phyloP scores from a whole-genome alignment of 2,329 filamentous ascomycete species.

The Fusarium duplospermum region DNA sequence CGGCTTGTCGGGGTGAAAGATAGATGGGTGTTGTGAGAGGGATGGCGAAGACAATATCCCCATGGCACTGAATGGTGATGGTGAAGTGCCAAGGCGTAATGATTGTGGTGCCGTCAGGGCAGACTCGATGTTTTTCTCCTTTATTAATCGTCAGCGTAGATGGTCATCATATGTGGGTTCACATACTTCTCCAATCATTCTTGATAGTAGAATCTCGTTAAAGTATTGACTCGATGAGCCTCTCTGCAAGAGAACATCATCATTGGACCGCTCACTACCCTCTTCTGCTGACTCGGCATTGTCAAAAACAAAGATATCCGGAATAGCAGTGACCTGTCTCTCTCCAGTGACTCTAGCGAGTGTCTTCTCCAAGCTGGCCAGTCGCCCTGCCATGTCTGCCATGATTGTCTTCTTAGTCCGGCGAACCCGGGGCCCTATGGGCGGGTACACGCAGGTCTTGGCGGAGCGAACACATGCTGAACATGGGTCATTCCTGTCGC shows the following conservation, averaged over 20 bases:
- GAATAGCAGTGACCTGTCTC: neutral
- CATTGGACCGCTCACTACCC: neutral
- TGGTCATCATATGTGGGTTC: rapidly evolving
- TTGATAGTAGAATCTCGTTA: neutral
- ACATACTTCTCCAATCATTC: neutral
- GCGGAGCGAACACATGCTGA: neutral
- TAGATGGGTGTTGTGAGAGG: neutral
- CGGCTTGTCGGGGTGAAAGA: neutral
- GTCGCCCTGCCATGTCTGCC: neutral
- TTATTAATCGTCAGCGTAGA: neutral
- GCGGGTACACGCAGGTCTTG: neutral
- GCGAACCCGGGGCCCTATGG: neutral
- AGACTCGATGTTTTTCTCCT: neutral
- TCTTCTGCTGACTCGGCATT: neutral
- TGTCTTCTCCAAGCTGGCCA: neutral
- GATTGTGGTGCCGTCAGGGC: neutral
- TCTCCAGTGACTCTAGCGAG: neutral
- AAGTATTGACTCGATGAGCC: neutral
- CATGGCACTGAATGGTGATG: neutral
- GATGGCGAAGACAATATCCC: neutral
- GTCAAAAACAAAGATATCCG: neutral
- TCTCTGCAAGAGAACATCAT: neutral
- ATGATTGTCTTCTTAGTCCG: slow-evolving; percentile 12
- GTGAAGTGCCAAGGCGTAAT: neutral
- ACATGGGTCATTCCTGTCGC: slow-evolving; percentile 5